A percentile compares a stretch with the other conserved stretches of the same genome.
Evolutionary conservation across 2,329 filamentous ascomycete species (phyloP).

Genomic region (Phyllosticta ampelicida): DNA sequence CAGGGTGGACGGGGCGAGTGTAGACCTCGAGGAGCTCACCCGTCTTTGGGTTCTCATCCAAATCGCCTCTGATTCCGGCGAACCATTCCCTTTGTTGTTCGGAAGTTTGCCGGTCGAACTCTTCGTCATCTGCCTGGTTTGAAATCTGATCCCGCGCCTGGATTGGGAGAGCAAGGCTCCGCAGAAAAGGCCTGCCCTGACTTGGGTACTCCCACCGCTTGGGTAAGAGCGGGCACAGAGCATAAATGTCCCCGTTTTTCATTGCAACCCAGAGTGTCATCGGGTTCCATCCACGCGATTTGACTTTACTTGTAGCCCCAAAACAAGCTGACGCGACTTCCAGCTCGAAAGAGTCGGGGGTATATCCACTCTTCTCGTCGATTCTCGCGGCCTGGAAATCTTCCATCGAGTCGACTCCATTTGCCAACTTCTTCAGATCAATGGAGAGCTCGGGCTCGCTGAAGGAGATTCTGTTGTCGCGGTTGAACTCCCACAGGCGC

Average conservation of each 20-base stretch:
- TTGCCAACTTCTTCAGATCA: conserved; percentile 79
- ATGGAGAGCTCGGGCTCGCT: conserved; percentile 73
- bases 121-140: conserved; percentile 34
- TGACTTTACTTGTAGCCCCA: conserved; percentile 53
- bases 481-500: conserved; percentile 79
- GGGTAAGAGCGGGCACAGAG: conserved; percentile 80
- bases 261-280: conserved; percentile 99
- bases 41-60: conserved; percentile 41
- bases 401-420: conserved; percentile 70
- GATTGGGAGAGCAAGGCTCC: conserved; percentile 27
- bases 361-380: conserved; percentile 70
- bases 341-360: conserved; percentile 84
- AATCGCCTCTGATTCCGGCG: conserved; percentile 31
- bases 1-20: conserved; percentile 41
- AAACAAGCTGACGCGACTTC: conserved; percentile 87
- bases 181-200: conserved; percentile 14
- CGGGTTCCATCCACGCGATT: conserved; percentile 66
- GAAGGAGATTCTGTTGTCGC: conserved; percentile 77
- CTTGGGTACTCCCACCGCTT: conserved; percentile 60
- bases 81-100: conserved; percentile 52
- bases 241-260: conserved; percentile 85
- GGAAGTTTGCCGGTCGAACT: conserved; percentile 27
- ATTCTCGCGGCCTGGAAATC: conserved; percentile 70
- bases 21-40: conserved; percentile 43
- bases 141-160: conserved; percentile 30